These are phyloP conservation scores for Aspergillus nidulans DNA, from an alignment of 495 filamentous ascomycete genomes.

Conservation along the genomic window DNA sequence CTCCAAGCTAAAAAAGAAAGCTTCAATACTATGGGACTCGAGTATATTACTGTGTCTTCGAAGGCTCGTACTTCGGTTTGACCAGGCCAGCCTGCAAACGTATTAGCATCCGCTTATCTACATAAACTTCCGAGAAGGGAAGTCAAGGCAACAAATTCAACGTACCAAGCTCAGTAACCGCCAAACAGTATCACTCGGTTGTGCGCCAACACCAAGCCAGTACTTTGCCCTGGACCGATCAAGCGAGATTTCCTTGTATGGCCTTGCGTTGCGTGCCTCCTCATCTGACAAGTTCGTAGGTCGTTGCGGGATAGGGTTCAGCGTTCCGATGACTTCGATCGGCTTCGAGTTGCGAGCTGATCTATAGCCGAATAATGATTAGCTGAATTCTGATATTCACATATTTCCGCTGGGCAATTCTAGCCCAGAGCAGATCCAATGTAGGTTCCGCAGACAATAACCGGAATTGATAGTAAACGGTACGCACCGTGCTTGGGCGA, in stretches of 20 bases:
- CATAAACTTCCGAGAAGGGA: neutral
- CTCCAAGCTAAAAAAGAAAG: neutral
- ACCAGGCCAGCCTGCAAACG: slow-evolving; percentile 14
- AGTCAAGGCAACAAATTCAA: neutral
- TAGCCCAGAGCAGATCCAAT: neutral
- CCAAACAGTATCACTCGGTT: slow-evolving; percentile 87
- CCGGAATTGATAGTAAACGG: slow-evolving; percentile 13
- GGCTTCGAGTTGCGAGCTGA: slow-evolving; percentile 79
- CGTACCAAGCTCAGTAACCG: slow-evolving; percentile 79
- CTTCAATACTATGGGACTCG: neutral
- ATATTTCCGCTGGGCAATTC: neutral
- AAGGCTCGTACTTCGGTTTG: slow-evolving; percentile 1
- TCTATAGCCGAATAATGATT: slow-evolving; percentile 15
- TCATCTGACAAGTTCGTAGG: slow-evolving; percentile 58
- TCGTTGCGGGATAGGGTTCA: slow-evolving; percentile 80
- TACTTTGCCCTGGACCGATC: slow-evolving; percentile 80
- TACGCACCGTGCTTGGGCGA: slow-evolving; percentile 83
- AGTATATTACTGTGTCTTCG: slow-evolving; percentile 1
- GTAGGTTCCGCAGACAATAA: neutral
- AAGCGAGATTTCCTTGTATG: slow-evolving; percentile 85
- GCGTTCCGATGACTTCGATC: slow-evolving; percentile 91
- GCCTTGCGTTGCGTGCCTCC: slow-evolving; percentile 47
- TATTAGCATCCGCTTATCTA: neutral
- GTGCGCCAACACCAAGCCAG: slow-evolving; percentile 95
- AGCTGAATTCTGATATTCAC: slow-evolving; percentile 30